Evolutionary conservation across 2,329 filamentous ascomycete species (phyloP), one percentile per base, ranked within the genome.

Genomic region (Aspergillus uvarum): DNA sequence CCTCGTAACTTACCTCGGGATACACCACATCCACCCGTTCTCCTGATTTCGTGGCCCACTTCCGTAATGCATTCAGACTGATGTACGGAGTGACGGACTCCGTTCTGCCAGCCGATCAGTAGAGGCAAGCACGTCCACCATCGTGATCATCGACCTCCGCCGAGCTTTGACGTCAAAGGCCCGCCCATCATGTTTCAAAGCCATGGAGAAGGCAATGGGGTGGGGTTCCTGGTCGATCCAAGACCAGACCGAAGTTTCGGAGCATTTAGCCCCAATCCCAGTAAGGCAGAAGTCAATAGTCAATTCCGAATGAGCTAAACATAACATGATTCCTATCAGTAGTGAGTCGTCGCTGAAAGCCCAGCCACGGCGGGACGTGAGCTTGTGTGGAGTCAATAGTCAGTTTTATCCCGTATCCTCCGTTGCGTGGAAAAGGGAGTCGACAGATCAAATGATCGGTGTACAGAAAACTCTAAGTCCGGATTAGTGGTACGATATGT

Each of bases 401-500:
- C 48, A 10, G 12, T 50, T 19, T 57, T 31, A 26, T 24, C 47
- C 48, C 55, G 35, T 32, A 48, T 31, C 48, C 22, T 10, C 16
- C 19, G 53, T 22, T 7, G 42, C 8, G 44, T 32, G 19, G 24
- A 54, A 48, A n/a, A 12, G 51, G 47, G 52, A 62, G 49, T 51
- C 58, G 61, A 61, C 61, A 48, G 50, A 62, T 65, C 63, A 50
- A 59, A 59, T 63, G 51, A 54, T 63, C 63, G 61, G 61, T 65
- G 63, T 63, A 55, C 47, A 54, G 44, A 51, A 29, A 26, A 50
- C 38, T 49, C 51, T 51, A 54, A 59, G 26, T 61, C 56, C 57
- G 56, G 56, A 38, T 44, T 54, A 52, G 32, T 47, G 47, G 50
- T 53, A 47, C 58, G 61, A 60, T 64, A 49, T 56, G 53, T 55